phyloP scores from a whole-genome alignment of 257 asterid genomes.

The Solanum sitiens region DNA sequence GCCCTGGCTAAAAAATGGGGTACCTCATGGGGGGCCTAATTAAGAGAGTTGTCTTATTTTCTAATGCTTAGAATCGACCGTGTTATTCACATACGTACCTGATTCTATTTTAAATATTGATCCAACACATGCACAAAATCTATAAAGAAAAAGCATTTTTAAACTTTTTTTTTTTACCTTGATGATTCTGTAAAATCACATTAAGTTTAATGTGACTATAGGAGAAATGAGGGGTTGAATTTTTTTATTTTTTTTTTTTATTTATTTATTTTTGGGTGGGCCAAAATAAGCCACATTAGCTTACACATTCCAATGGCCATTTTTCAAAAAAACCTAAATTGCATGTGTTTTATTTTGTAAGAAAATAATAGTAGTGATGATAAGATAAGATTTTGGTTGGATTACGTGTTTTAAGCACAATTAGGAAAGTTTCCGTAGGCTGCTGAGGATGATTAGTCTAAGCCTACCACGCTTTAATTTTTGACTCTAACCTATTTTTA shows the following conservation, averaged over 20 bases:
- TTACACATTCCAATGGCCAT: not conserved
- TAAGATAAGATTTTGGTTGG: not conserved
- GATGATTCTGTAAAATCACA: not conserved
- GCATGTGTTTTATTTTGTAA: not conserved
- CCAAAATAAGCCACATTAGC: not conserved
- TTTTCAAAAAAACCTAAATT: not conserved
- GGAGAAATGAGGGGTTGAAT: not conserved
- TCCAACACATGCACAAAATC: not conserved
- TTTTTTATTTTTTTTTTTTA: rapidly evolving
- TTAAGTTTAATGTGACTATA: not conserved
- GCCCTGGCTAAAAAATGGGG: too few relatives aligned
- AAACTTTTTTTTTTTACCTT: not conserved
- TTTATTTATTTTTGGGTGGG: too few relatives aligned
- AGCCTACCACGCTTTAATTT: not conserved
- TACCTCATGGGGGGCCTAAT: too few relatives aligned
- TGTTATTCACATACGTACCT: not conserved
- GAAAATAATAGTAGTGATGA: not conserved
- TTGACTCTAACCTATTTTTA: not conserved
- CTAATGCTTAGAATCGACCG: not conserved
- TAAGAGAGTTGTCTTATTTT: not conserved
- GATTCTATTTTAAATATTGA: not conserved
- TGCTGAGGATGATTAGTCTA: not conserved
- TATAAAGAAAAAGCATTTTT: not conserved
- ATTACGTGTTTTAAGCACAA: not conserved
- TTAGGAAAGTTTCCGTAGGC: not conserved